A percentile compares a stretch with the other conserved stretches of the same genome.
phyloP scores from a whole-genome alignment of 1,284 basidiomycete species.

The Earliella scabrosa region DNA sequence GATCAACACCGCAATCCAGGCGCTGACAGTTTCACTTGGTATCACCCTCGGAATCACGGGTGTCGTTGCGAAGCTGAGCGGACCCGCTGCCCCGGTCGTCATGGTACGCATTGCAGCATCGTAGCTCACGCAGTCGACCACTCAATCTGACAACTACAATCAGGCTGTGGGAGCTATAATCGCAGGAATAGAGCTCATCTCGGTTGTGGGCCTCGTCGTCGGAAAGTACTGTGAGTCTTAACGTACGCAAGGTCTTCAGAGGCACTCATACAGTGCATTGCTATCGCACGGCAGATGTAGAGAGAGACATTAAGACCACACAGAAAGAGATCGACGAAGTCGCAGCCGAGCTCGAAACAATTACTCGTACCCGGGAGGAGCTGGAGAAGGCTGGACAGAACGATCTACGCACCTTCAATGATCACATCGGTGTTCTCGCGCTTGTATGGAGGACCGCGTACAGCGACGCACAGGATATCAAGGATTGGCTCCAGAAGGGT shows the following conservation, averaged over 20 bases:
- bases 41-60: background rate
- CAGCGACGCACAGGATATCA: background rate
- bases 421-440: background rate
- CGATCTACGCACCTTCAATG: background rate
- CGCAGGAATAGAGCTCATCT: background rate
- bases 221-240: background rate
- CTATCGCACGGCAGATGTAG: background rate
- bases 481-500: background rate
- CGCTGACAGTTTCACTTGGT: background rate
- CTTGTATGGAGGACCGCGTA: background rate
- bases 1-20: background rate
- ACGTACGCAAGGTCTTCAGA: too few species aligned
- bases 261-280: background rate
- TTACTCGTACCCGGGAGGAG: background rate
- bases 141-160: background rate
- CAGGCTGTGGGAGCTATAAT: background rate
- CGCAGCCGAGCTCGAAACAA: background rate
- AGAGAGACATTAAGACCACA: background rate
- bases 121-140: background rate
- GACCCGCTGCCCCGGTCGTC: background rate
- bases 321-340: background rate
- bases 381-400: background rate
- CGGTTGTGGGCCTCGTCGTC: background rate
- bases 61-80: background rate
- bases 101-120: background rate